Evolutionary conservation across 139 green algal genomes (phyloP).

Genomic region (Gonium pectorale): DNA sequence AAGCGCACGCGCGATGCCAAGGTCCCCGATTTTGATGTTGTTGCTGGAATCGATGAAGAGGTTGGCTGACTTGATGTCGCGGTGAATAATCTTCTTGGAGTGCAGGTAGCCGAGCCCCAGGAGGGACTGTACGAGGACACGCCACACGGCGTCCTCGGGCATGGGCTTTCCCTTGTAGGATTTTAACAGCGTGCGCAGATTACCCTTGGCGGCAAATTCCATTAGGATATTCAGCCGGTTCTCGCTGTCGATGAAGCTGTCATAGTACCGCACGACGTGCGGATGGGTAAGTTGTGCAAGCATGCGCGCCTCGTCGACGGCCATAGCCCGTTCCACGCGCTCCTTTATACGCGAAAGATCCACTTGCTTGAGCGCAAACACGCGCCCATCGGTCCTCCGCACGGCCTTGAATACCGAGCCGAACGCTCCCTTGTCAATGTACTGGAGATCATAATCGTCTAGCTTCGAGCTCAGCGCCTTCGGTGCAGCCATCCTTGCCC

Average conservation of each 20-base stretch:
- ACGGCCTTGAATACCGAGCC: constrained; percentile 72
- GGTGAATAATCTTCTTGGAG: constrained; percentile 75
- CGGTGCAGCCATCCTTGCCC: constrained; percentile 2
- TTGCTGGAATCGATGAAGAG: constrained; percentile 71
- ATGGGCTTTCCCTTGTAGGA: constrained; percentile 50
- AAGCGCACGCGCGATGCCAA: constrained; percentile 78
- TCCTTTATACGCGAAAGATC: constrained; percentile 74
- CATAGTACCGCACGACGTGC: constrained; percentile 70
- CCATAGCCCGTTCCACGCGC: constrained; percentile 66
- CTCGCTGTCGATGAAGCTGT: constrained; percentile 75
- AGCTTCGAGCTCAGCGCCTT: not conserved
- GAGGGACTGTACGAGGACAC: constrained; percentile 72
- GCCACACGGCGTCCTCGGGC: constrained; percentile 73
- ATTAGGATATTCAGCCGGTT: constrained; percentile 84
- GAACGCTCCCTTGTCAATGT: constrained; percentile 75
- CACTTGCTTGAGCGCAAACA: constrained; percentile 81
- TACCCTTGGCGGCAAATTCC: constrained; percentile 76
- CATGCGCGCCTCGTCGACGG: constrained; percentile 80
- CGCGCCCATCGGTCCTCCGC: constrained; percentile 56
- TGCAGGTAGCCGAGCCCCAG: constrained; percentile 71
- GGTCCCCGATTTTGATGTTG: constrained; percentile 80
- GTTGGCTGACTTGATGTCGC: constrained; percentile 83
- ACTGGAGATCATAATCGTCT: constrained; percentile 61
- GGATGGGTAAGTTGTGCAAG: constrained; percentile 71
- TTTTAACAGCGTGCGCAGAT: constrained; percentile 64